Evolutionary conservation across 805 yeast species (phyloP).

Genomic region (Ogataea pilisensis): DNA sequence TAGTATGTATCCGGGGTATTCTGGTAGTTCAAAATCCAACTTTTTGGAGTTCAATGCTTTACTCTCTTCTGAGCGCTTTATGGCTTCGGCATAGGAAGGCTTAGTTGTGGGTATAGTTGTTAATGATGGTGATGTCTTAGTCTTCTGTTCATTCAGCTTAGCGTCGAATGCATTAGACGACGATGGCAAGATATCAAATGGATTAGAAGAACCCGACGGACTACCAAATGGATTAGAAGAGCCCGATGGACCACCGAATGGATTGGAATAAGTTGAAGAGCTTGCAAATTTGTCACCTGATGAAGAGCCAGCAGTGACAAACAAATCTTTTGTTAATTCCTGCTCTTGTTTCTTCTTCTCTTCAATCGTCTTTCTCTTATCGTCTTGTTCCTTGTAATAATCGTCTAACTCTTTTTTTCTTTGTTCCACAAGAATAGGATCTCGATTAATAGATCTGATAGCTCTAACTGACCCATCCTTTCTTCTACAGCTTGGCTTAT

Average conservation of each 20-base stretch:
- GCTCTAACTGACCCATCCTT: constrained; percentile 70
- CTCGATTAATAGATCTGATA: constrained; percentile 69
- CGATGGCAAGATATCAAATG: constrained; percentile 9
- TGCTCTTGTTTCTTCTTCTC: constrained; percentile 38
- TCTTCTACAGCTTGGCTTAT: constrained; percentile 58
- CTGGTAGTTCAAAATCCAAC: constrained; percentile 34
- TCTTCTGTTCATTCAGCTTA: constrained; percentile 7
- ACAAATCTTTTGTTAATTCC: constrained; percentile 33
- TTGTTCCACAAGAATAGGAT: constrained; percentile 42
- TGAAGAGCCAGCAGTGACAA: constrained; percentile 9
- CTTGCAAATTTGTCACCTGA: constrained; percentile 29
- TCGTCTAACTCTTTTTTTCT: constrained; percentile 36
- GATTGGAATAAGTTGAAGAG: constrained; percentile 9
- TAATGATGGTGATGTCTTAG: neutral
- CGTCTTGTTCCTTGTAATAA: constrained; percentile 38
- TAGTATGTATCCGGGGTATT: constrained; percentile 62
- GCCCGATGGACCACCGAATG: constrained; percentile 17
- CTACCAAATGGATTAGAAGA: constrained; percentile 12
- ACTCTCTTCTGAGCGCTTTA: constrained; percentile 23
- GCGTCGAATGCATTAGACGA: constrained; percentile 13
- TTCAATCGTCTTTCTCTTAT: constrained; percentile 40
- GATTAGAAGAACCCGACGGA: constrained; percentile 9
- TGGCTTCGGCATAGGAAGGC: constrained; percentile 18
- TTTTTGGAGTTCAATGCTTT: constrained; percentile 3
- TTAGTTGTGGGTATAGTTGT: constrained; percentile 2